Conservation (phyloP, 2,329 filamentous ascomycete genomes). For the Ophiostoma australiae region DNA sequence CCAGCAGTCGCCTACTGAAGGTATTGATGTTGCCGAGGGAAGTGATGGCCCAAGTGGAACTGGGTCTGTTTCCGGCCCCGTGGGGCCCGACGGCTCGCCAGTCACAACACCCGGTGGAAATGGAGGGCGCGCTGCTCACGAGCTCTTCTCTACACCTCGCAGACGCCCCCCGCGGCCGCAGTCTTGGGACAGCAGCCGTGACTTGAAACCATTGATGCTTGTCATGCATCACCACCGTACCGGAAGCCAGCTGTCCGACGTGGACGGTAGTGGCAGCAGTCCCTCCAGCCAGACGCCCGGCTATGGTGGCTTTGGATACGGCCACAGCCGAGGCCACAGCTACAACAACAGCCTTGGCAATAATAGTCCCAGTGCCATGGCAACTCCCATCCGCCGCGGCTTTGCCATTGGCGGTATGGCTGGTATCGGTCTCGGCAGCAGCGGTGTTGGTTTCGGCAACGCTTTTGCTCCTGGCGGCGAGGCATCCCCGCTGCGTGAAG, state of each 20-base stretch:
- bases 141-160: slow-evolving; percentile 30
- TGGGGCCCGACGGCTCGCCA: not conserved
- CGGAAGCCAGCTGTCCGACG: slow-evolving; percentile 29
- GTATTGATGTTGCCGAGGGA: not conserved
- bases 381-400: slow-evolving; percentile 21
- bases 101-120: not conserved
- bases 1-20: not conserved
- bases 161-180: slow-evolving; percentile 47
- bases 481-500: slow-evolving; percentile 27
- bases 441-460: slow-evolving; percentile 4
- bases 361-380: slow-evolving; percentile 9
- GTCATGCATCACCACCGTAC: slow-evolving; percentile 52
- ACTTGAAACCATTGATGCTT: slow-evolving; percentile 77
- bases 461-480: slow-evolving; percentile 29
- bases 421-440: slow-evolving; percentile 11
- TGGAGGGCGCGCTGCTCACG: not conserved
- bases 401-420: slow-evolving; percentile 18
- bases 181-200: slow-evolving; percentile 60
- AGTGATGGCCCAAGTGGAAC: not conserved
- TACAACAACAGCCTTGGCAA: slow-evolving; percentile 3
- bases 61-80: not conserved
- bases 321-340: slow-evolving; percentile 5
- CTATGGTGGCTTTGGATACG: slow-evolving; percentile 6
- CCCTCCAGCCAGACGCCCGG: slow-evolving; percentile 25
- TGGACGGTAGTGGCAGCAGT: slow-evolving; percentile 16